Percentiles rank a stretch among this genome's conserved stretches.
phyloP scores from a whole-genome alignment of 2,329 filamentous ascomycete species.

The Emydomyces testavorans region DNA sequence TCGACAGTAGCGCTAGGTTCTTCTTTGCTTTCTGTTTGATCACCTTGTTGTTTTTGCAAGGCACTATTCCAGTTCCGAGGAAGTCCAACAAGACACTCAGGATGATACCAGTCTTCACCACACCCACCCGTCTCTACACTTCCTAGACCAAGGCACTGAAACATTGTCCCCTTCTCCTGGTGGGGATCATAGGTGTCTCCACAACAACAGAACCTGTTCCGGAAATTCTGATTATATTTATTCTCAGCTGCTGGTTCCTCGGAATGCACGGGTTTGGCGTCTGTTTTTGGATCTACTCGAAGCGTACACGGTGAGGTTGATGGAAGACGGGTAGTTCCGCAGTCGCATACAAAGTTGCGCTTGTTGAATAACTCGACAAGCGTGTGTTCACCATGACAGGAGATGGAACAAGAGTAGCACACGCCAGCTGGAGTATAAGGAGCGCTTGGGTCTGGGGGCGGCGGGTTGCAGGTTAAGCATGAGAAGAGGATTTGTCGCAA shows the following conservation, averaged over 20 bases:
- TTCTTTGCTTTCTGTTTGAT: constrained; percentile 18
- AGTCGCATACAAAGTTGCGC: constrained; percentile 92
- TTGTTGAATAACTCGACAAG: constrained; percentile 95
- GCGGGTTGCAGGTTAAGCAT: constrained; percentile 85
- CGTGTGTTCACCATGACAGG: constrained; percentile 89
- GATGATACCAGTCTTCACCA: constrained; percentile 97
- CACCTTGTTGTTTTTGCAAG: constrained; percentile 17
- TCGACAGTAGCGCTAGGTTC: constrained; percentile 16
- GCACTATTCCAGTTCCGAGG: constrained; percentile 51
- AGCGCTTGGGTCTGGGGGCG: constrained; percentile 43
- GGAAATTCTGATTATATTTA: constrained; percentile 91
- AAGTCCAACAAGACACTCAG: constrained; percentile 76
- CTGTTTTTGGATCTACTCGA: constrained; percentile 60
- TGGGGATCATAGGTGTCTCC: constrained; percentile 77
- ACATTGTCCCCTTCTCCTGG: constrained; percentile 93
- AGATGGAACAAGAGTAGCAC: constrained; percentile 93
- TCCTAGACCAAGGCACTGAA: constrained; percentile 82
- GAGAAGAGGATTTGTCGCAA: constrained; percentile 83
- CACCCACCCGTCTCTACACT: constrained; percentile 72
- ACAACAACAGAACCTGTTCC: constrained; percentile 85
- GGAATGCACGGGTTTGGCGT: constrained; percentile 66
- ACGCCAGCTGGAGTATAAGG: constrained; percentile 66
- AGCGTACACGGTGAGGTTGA: constrained; percentile 61
- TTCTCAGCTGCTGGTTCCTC: constrained; percentile 61
- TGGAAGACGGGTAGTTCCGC: constrained; percentile 72